phyloP scores from a whole-genome alignment of 2,329 filamentous ascomycete genomes.

The Aspergillus floridensis region DNA sequence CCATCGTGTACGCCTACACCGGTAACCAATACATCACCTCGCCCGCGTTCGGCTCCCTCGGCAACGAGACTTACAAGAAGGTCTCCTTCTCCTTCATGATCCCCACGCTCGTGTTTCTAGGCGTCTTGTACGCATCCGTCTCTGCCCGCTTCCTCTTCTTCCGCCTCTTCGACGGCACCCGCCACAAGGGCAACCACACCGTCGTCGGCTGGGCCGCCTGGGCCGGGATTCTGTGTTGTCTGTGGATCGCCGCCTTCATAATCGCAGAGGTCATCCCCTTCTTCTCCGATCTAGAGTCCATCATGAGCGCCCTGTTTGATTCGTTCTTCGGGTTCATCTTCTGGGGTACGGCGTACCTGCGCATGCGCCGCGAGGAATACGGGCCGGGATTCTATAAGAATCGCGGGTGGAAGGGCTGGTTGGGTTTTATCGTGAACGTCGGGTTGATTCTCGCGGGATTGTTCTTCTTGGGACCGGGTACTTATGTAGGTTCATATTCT shows the following conservation, averaged over 20 bases:
- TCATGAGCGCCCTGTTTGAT: constrained; percentile 74
- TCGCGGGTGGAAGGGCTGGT: constrained; percentile 44
- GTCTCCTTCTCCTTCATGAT: constrained; percentile 93
- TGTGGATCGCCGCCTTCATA: constrained; percentile 85
- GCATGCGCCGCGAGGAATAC: constrained; percentile 43
- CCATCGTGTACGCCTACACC: constrained; percentile 79
- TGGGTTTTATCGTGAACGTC: constrained; percentile 60
- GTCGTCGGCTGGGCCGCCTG: constrained; percentile 76
- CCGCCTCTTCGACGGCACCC: constrained; percentile 75
- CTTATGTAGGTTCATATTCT: constrained; percentile 56
- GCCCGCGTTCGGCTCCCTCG: constrained; percentile 81
- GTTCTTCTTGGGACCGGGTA: constrained; percentile 79
- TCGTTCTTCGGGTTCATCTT: constrained; percentile 84
- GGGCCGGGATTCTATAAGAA: constrained; percentile 41
- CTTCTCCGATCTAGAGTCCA: constrained; percentile 67
- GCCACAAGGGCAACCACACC: constrained; percentile 78
- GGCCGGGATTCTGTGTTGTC: constrained; percentile 63
- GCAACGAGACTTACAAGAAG: constrained; percentile 75
- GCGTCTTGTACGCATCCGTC: constrained; percentile 85
- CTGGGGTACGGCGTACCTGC: constrained; percentile 54
- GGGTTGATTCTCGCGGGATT: constrained; percentile 70
- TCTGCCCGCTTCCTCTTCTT: constrained; percentile 91
- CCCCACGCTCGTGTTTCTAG: constrained; percentile 87
- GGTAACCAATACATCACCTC: constrained; percentile 86
- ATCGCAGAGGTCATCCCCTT: constrained; percentile 93